These are phyloP conservation scores for Wallacemonas sp. DNA, from an alignment of 208 protist species.

Conservation along the genomic window DNA sequence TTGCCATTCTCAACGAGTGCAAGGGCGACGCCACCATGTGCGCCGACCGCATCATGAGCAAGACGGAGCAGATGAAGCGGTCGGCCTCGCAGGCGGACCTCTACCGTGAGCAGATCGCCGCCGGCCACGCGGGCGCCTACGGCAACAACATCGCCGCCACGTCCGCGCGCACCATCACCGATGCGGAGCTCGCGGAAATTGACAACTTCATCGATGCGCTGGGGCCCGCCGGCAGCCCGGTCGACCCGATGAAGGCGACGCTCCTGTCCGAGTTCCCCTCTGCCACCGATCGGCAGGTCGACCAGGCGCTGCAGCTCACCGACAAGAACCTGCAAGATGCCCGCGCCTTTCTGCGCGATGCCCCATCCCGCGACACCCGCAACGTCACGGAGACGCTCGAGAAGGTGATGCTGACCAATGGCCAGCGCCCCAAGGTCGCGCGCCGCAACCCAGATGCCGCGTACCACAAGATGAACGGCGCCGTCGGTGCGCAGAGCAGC, in stretches of 20 bases:
- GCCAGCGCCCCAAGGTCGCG: constrained; percentile 14
- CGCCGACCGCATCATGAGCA: constrained; percentile 28
- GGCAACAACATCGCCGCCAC: constrained; percentile 14
- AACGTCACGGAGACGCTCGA: constrained; percentile 28
- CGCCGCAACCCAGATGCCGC: constrained; percentile 12
- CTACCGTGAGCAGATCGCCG: constrained; percentile 6
- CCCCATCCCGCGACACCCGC: not conserved
- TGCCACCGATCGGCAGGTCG: constrained; percentile 25
- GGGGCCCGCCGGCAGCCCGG: constrained; percentile 11
- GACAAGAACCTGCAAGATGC: constrained; percentile 42
- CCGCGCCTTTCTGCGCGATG: constrained; percentile 28
- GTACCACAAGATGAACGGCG: constrained; percentile 41
- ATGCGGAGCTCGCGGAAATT: constrained; percentile 30
- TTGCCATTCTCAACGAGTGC: constrained; percentile 60
- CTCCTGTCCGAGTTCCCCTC: constrained; percentile 49
- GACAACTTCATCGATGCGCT: constrained; percentile 30
- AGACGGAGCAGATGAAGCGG: constrained; percentile 36
- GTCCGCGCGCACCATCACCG: constrained; percentile 28
- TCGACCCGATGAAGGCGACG: constrained; percentile 20
- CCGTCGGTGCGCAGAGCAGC: constrained; percentile 27
- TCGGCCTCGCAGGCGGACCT: not conserved
- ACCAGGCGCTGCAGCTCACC: constrained; percentile 43
- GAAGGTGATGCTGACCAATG: constrained; percentile 26
- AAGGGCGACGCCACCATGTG: constrained; percentile 65
- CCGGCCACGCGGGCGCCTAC: not conserved